These are phyloP conservation scores for Dryas drummondii DNA, from an alignment of 306 rosid species.

Conservation along the genomic window DNA sequence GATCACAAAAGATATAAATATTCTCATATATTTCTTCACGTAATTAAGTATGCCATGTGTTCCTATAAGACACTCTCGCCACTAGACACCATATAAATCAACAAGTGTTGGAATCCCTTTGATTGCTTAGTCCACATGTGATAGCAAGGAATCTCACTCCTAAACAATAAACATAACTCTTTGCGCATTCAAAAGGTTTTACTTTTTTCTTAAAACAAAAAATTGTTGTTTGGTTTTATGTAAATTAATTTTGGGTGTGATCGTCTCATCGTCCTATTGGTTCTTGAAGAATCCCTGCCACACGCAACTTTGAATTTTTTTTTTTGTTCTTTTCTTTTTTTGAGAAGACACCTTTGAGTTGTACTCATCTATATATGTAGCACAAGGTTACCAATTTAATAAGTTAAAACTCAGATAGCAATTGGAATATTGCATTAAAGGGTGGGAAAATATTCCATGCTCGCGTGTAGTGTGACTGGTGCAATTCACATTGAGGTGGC, in stretches of 20 bases:
- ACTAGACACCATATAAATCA: background rate
- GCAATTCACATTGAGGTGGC: too few relatives aligned
- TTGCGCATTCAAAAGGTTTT: too few relatives aligned
- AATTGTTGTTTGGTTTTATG: too few relatives aligned
- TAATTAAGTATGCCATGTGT: background rate
- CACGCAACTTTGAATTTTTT: background rate
- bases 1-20: background rate
- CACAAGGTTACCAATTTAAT: background rate
- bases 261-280: background rate
- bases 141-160: background rate
- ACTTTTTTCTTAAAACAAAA: too few relatives aligned
- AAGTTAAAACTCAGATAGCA: background rate
- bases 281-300: background rate
- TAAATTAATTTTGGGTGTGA: background rate
- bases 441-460: background rate
- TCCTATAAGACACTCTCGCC: background rate
- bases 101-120: background rate
- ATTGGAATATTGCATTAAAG: background rate
- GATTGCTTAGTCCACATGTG: background rate
- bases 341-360: background rate
- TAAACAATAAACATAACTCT: too few relatives aligned
- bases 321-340: background rate
- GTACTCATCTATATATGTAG: too few relatives aligned
- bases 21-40: background rate
- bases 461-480: background rate